phyloP scores from a whole-genome alignment of 768 basidiomycete species.

The Naganishia kalamii region DNA sequence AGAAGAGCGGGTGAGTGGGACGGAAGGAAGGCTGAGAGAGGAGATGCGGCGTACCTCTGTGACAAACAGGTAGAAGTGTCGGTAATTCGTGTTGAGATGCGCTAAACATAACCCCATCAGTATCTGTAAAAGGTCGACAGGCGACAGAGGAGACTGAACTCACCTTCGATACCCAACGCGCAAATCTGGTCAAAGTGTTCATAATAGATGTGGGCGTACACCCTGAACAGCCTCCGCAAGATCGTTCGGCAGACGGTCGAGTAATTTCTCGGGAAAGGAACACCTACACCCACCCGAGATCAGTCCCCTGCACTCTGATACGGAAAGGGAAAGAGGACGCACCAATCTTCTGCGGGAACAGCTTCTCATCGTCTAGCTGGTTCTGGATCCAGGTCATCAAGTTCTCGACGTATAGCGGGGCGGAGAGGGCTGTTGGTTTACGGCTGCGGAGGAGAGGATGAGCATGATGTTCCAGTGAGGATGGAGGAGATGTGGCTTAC shows the following conservation, averaged over 20 bases:
- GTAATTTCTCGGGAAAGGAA: conserved; percentile 84
- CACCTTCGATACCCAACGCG: conserved; percentile 95
- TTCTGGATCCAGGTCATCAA: conserved; percentile 98
- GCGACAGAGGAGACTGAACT: conserved; percentile 23
- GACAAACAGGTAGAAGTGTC: conserved; percentile 95
- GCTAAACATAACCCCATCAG: conserved; percentile 52
- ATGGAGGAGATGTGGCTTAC: conserved; percentile 60
- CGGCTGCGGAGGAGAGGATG: conserved; percentile 26
- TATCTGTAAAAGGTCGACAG: background rate
- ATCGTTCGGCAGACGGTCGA: conserved; percentile 86
- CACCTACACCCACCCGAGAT: conserved; percentile 53
- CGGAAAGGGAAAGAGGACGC: conserved; percentile 20
- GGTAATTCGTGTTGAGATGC: conserved; percentile 95
- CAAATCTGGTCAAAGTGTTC: conserved; percentile 99
- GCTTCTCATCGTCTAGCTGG: conserved; percentile 79
- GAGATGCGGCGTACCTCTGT: conserved; percentile 79
- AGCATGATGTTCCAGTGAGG: background rate
- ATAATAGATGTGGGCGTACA: conserved; percentile 98
- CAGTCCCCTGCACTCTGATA: background rate
- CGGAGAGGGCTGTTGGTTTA: conserved; percentile 42
- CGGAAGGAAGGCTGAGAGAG: background rate
- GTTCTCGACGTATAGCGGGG: conserved; percentile 81
- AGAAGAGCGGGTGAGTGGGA: background rate
- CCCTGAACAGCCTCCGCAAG: conserved; percentile 82
- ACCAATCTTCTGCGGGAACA: conserved; percentile 97